phyloP scores from a whole-genome alignment of 2,329 filamentous ascomycete genomes.

The Beauveria medogensis region DNA sequence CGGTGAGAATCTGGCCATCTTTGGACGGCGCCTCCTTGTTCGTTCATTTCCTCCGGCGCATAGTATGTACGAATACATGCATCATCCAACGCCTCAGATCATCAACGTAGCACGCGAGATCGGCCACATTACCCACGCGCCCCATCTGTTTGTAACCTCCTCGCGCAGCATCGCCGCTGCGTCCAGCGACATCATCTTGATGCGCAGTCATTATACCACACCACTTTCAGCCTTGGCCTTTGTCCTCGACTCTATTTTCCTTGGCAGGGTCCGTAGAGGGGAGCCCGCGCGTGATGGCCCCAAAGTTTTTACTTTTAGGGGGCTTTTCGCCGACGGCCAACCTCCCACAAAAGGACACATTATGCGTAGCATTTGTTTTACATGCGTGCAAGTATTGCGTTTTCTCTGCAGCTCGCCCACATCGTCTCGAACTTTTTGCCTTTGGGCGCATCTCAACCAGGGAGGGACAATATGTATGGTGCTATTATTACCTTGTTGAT shows the following conservation, averaged over 20 bases:
- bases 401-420: background rate
- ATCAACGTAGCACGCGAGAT: background rate
- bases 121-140: background rate
- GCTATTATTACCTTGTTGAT: no score
- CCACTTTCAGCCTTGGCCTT: background rate
- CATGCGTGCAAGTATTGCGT: background rate
- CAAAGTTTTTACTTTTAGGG: background rate
- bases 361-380: background rate
- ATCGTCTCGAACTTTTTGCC: background rate
- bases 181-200: background rate
- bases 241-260: background rate
- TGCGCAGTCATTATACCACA: background rate
- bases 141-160: no score
- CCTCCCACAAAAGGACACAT: background rate
- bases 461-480: no score
- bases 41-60: background rate
- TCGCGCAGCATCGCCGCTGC: background rate
- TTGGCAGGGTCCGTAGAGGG: background rate
- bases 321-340: background rate
- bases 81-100: conserved; percentile 1
- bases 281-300: background rate
- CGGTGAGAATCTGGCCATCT: background rate
- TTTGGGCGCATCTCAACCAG: no score
- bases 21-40: background rate
- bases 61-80: background rate